phyloP scores from a whole-genome alignment of 2,329 filamentous ascomycete species.

The Cladobotryum mycophilum region DNA sequence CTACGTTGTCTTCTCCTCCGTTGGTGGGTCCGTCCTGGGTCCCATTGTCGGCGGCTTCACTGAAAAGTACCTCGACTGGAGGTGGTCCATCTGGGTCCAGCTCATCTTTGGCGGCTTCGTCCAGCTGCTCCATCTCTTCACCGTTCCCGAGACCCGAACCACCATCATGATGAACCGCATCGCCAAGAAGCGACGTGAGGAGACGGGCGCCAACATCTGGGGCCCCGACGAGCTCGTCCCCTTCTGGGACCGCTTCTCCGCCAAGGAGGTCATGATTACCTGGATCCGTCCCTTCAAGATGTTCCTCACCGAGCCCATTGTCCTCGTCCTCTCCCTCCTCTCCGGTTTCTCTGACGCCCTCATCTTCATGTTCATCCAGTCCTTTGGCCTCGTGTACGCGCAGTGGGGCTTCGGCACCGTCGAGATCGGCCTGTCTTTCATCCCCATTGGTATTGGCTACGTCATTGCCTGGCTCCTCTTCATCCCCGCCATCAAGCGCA shows the following conservation, averaged over 20 bases:
- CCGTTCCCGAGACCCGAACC: constrained; percentile 71
- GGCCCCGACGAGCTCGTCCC: constrained; percentile 67
- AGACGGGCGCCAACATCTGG: constrained; percentile 54
- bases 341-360: constrained; percentile 68
- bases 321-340: constrained; percentile 62
- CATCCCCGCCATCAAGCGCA: constrained; percentile 49
- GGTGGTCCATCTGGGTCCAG: constrained; percentile 76
- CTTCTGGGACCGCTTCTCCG: constrained; percentile 52
- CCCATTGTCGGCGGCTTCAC: constrained; percentile 75
- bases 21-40: constrained; percentile 69
- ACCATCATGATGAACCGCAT: constrained; percentile 74
- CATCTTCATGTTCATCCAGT: constrained; percentile 74
- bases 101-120: constrained; percentile 69
- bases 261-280: constrained; percentile 48
- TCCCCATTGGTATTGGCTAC: constrained; percentile 63
- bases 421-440: constrained; percentile 53
- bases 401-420: constrained; percentile 59
- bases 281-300: constrained; percentile 64
- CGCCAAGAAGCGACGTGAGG: constrained; percentile 65
- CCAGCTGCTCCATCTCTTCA: constrained; percentile 59
- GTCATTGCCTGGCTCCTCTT: constrained; percentile 55
- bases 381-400: constrained; percentile 59
- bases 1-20: constrained; percentile 72
- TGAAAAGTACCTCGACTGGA: constrained; percentile 61
- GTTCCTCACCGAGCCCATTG: constrained; percentile 70